Percentiles rank a stretch among this genome's conserved stretches.
Conservation (phyloP, 1,139 yeast genomes). For the Pneumocystis sp. region DNA sequence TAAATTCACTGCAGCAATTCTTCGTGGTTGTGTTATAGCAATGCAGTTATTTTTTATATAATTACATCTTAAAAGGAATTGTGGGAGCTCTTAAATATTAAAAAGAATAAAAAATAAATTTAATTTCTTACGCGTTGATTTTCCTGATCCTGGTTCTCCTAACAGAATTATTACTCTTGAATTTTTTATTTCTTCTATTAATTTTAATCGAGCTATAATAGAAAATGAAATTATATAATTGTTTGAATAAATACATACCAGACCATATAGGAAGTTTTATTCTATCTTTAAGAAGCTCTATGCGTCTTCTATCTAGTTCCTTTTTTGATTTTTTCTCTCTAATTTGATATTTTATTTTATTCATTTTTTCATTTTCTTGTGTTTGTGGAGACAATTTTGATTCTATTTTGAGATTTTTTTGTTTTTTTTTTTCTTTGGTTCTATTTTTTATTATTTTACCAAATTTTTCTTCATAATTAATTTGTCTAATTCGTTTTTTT, state of each 20-base stretch:
- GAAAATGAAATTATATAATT: not conserved
- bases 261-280: conserved; percentile 10
- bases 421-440: not conserved
- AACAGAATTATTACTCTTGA: conserved; percentile 65
- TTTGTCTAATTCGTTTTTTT: not conserved
- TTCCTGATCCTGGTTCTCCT: conserved; percentile 97
- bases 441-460: not conserved
- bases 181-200: conserved; percentile 38
- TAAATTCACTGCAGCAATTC: conserved; percentile 92
- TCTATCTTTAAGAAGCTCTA: conserved; percentile 5
- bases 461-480: not conserved
- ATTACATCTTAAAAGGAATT: conserved; percentile 34
- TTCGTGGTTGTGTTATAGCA: conserved; percentile 92
- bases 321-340: not conserved
- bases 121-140: conserved; percentile 50
- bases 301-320: not conserved
- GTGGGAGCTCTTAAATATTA: conserved; percentile 44
- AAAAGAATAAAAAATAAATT: not conserved
- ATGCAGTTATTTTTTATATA: conserved; percentile 35
- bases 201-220: conserved; percentile 46
- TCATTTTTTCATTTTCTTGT: not conserved
- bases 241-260: not conserved
- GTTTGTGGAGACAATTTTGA: not conserved
- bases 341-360: not conserved
- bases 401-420: not conserved